Evolutionary conservation across 192 early-diverging fungal genomes (phyloP).

Genomic region (Mortierella alpina): DNA sequence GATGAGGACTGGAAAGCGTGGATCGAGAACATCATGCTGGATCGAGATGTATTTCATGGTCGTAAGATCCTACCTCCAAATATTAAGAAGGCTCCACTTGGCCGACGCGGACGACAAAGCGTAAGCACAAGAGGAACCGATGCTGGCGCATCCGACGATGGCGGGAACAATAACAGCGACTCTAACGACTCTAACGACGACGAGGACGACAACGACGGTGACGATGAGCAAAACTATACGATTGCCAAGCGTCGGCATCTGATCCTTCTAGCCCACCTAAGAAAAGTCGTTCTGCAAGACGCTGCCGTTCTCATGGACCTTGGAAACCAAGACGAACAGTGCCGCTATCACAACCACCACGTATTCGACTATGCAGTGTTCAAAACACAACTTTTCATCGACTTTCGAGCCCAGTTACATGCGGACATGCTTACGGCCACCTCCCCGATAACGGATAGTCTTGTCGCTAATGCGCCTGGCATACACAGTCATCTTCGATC

Average conservation of each 20-base stretch:
- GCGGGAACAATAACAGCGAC: neutral
- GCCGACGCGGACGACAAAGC: neutral
- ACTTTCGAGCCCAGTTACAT: neutral
- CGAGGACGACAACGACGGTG: neutral
- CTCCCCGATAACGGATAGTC: conserved; percentile 6
- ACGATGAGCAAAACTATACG: neutral
- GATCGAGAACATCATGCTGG: conserved; percentile 26
- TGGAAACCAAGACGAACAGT: neutral
- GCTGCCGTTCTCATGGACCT: conserved; percentile 8
- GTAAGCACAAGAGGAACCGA: too few relatives aligned
- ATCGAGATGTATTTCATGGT: neutral
- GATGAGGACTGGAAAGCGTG: conserved; percentile 6
- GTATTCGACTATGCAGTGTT: neutral
- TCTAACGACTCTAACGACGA: neutral
- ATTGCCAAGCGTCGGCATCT: conserved; percentile 3
- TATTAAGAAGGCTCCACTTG: neutral
- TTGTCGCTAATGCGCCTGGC: neutral
- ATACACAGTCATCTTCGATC: neutral
- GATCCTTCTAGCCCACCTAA: conserved; percentile 9
- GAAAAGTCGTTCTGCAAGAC: conserved; percentile 23
- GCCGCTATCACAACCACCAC: neutral
- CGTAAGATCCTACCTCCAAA: neutral
- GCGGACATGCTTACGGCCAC: neutral
- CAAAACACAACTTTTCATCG: neutral
- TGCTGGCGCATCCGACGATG: neutral